A percentile compares a stretch with the other conserved stretches of the same genome.
Evolutionary conservation across 768 basidiomycete species (phyloP).

Genomic region (Mycena vitilis): DNA sequence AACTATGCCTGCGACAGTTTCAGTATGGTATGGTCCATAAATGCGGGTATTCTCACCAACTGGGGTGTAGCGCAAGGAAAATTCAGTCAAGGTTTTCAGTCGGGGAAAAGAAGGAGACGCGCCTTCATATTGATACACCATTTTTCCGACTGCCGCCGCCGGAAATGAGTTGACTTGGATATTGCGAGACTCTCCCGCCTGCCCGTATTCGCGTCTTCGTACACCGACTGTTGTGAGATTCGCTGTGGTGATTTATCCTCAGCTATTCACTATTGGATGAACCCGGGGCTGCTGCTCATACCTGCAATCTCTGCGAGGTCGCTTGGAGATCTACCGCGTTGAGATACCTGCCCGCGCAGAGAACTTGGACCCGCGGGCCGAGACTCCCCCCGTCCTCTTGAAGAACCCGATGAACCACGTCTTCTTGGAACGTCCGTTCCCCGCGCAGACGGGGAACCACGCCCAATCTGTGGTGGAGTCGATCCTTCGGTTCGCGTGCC

Average conservation of each 20-base stretch:
- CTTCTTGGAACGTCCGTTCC: not conserved
- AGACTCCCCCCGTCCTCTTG: not conserved
- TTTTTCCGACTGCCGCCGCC: slow-evolving; percentile 57
- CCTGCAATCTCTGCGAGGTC: not conserved
- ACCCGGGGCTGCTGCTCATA: not conserved
- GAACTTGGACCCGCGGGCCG: not conserved
- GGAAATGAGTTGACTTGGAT: slow-evolving; percentile 62
- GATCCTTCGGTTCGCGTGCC: not conserved
- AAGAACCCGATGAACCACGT: not conserved
- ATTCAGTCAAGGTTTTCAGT: not conserved
- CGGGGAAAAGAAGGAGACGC: slow-evolving; percentile 31
- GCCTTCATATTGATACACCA: slow-evolving; percentile 83
- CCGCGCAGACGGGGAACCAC: not conserved
- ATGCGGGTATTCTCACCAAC: slow-evolving; percentile 1
- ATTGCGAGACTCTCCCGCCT: slow-evolving; percentile 55
- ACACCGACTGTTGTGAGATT: slow-evolving; percentile 65
- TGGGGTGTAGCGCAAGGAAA: not conserved
- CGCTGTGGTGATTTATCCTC: too few relatives aligned
- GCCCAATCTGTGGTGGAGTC: not conserved
- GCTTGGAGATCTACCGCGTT: not conserved
- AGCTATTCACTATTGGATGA: not conserved
- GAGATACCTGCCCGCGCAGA: not conserved
- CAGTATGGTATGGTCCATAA: too few relatives aligned
- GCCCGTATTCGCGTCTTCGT: slow-evolving; percentile 67
- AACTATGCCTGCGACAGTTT: slow-evolving; percentile 49